Percentiles rank a stretch among this genome's conserved stretches.
Conservation (phyloP, 1,284 basidiomycete species). For the Sphaerobolus stellatus region DNA sequence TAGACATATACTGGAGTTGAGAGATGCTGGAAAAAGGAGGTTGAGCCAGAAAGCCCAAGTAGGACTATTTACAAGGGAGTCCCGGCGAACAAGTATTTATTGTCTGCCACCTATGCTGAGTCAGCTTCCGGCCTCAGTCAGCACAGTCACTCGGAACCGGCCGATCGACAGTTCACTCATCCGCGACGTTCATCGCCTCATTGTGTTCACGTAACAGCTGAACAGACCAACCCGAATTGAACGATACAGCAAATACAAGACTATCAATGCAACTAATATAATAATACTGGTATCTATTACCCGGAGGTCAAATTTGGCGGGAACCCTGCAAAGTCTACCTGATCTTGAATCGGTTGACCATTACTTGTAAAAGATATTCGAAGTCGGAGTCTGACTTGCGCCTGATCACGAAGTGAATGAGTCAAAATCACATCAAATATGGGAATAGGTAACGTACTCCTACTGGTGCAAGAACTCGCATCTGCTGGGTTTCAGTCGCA, state of each 20-base stretch:
- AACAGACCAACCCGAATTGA: not conserved
- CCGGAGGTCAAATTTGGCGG: slow-evolving; percentile 73
- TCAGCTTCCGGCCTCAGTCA: too few species aligned
- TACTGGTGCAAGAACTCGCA: slow-evolving; percentile 86
- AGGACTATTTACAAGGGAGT: not conserved
- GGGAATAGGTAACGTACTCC: slow-evolving; percentile 60
- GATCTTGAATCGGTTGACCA: slow-evolving; percentile 81
- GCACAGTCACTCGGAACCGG: not conserved
- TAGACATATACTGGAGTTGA: slow-evolving; percentile 14
- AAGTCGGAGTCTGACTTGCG: slow-evolving; percentile 80
- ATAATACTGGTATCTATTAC: not conserved
- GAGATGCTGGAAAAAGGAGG: not conserved
- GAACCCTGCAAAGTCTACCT: slow-evolving; percentile 93
- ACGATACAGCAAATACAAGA: not conserved
- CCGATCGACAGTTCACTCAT: not conserved
- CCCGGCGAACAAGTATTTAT: slow-evolving; percentile 11
- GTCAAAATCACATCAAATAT: not conserved
- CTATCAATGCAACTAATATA: not conserved
- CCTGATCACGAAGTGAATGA: slow-evolving; percentile 43
- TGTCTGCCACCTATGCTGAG: too few species aligned
- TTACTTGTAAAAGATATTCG: slow-evolving; percentile 75
- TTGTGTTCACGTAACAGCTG: not conserved
- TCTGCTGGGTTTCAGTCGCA: slow-evolving; percentile 87
- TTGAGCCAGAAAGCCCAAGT: not conserved
- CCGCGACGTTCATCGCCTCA: not conserved